Conservation (phyloP, 2,329 filamentous ascomycete genomes). For the Fusarium musae region DNA sequence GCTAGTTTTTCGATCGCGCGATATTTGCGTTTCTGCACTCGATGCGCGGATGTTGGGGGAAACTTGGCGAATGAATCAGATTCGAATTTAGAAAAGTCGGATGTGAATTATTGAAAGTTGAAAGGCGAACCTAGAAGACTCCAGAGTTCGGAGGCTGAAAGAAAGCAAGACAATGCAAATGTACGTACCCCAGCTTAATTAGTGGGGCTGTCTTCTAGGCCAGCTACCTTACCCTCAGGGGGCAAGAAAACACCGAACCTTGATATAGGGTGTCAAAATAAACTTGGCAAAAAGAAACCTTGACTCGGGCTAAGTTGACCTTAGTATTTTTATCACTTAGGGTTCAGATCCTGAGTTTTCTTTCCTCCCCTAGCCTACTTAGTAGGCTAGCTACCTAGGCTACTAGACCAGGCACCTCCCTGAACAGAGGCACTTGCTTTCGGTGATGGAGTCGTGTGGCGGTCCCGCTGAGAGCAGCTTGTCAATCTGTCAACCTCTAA, state of each 20-base stretch:
- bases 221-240: not conserved
- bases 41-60: not conserved
- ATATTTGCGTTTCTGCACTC: not conserved
- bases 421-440: constrained; percentile 10
- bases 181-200: constrained; percentile 38
- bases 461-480: constrained; percentile 23
- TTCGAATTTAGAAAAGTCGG: not conserved
- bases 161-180: constrained; percentile 13
- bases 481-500: constrained; percentile 30
- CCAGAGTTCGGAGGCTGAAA: constrained; percentile 29
- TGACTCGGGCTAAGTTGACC: too few relatives aligned
- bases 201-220: constrained; percentile 36
- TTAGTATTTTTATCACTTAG: too few relatives aligned
- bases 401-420: constrained; percentile 18
- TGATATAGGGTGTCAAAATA: too few relatives aligned
- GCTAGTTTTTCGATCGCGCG: not conserved
- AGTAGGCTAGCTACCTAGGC: too few relatives aligned
- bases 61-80: not conserved
- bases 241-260: too few relatives aligned
- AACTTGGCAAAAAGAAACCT: too few relatives aligned
- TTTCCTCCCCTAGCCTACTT: too few relatives aligned
- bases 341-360: too few relatives aligned
- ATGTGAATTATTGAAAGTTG: constrained; percentile 26
- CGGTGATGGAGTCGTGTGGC: constrained; percentile 37
- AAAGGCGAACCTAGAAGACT: constrained; percentile 14